These are phyloP conservation scores for Sugiyamaella paludigena DNA, from an alignment of 1,139 yeast genomes.

Conservation along the genomic window DNA sequence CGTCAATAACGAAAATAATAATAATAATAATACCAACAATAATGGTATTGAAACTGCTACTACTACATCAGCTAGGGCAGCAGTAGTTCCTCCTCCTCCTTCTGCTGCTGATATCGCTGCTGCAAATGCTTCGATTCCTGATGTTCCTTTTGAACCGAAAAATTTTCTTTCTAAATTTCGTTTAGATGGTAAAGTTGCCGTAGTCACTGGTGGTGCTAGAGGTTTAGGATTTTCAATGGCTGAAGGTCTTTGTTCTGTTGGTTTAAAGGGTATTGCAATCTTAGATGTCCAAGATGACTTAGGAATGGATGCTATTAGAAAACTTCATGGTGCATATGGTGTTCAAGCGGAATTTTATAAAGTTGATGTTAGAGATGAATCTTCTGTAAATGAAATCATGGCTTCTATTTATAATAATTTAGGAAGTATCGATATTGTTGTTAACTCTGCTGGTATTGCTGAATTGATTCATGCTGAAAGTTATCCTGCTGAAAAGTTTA, in stretches of 20 bases:
- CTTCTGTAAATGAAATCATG: conserved; percentile 52
- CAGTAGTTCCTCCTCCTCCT: conserved; percentile 43
- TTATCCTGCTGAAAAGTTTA: conserved; percentile 73
- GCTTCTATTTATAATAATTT: conserved; percentile 56
- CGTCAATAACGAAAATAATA: neutral
- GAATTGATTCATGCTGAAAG: conserved; percentile 80
- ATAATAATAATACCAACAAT: conserved; percentile 2
- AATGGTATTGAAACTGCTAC: conserved; percentile 2
- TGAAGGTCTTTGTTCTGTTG: conserved; percentile 66
- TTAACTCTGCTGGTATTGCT: conserved; percentile 78
- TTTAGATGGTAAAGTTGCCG: conserved; percentile 64
- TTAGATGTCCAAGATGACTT: conserved; percentile 45
- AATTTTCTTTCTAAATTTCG: conserved; percentile 48
- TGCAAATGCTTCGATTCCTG: conserved; percentile 37
- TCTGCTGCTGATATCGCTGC: conserved; percentile 41
- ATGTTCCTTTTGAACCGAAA: conserved; percentile 38
- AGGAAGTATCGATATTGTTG: conserved; percentile 60
- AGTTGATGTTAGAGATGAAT: conserved; percentile 59
- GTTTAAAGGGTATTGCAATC: conserved; percentile 62
- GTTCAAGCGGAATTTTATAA: conserved; percentile 61
- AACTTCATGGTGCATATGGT: conserved; percentile 55
- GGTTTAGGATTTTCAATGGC: conserved; percentile 65
- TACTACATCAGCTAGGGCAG: conserved; percentile 33
- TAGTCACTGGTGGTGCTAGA: conserved; percentile 70
- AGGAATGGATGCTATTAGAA: conserved; percentile 52